phyloP scores from a whole-genome alignment of 1,139 yeast genomes.

The Pichia sp. region DNA sequence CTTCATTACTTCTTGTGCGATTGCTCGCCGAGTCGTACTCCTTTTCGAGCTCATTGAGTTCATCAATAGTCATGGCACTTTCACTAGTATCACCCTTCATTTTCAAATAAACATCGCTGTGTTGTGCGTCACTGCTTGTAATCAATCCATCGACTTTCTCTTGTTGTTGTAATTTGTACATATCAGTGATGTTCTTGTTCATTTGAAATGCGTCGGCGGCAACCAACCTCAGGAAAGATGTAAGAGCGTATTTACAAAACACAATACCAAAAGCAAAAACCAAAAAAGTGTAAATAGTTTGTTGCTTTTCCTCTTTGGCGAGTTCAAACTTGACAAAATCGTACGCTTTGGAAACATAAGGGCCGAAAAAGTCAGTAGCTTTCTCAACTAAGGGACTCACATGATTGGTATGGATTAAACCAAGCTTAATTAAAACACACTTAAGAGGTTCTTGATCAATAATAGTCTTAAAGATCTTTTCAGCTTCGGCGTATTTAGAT shows the following conservation, averaged over 20 bases:
- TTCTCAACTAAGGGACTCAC: constrained; percentile 9
- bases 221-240: constrained; percentile 11
- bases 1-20: constrained; percentile 5
- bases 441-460: constrained; percentile 8
- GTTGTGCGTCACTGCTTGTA: constrained; percentile 1
- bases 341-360: background rate
- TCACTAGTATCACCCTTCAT: constrained; percentile 6
- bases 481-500: too few relatives aligned
- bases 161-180: constrained; percentile 15
- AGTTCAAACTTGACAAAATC: background rate
- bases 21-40: constrained; percentile 1
- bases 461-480: background rate
- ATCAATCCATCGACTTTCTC: constrained; percentile 1
- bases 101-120: constrained; percentile 7
- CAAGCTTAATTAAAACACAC: background rate
- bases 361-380: constrained; percentile 1
- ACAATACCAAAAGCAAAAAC: constrained; percentile 13
- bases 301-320: constrained; percentile 2
- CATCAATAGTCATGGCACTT: constrained; percentile 4
- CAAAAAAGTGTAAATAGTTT: constrained; percentile 12
- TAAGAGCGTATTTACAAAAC: constrained; percentile 9
- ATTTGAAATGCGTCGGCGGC: constrained; percentile 19
- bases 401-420: constrained; percentile 3
- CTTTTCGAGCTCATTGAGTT: constrained; percentile 10
- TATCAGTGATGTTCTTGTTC: constrained; percentile 15